Evolutionary conservation across 2,329 filamentous ascomycete genomes (phyloP).

Genomic region (Zymoseptoria passerinii): DNA sequence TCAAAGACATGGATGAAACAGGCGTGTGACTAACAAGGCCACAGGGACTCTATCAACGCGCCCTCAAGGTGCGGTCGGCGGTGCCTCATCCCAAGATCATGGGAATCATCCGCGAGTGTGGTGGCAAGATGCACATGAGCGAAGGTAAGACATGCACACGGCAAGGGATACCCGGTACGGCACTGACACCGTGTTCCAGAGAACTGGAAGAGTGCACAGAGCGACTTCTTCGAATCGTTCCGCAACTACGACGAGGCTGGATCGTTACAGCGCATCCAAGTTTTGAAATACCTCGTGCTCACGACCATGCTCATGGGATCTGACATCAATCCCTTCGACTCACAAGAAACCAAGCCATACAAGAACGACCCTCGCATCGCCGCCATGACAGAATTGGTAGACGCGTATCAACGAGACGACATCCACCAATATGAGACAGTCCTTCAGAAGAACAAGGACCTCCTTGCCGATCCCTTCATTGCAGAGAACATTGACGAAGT

Average conservation of each 20-base stretch:
- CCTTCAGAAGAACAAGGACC: conserved; percentile 76
- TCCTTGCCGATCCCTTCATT: conserved; percentile 88
- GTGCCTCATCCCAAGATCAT: conserved; percentile 98
- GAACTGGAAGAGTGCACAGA: conserved; percentile 96
- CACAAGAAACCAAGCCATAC: conserved; percentile 97
- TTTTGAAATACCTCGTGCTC: conserved; percentile 91
- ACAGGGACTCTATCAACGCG: conserved; percentile 74
- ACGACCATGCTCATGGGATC: conserved; percentile 99
- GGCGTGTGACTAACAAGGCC: conserved; percentile 8
- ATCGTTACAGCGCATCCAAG: conserved; percentile 90
- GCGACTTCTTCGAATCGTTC: conserved; percentile 97
- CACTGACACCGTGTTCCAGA: conserved; percentile 41
- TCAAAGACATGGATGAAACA: conserved; percentile 4
- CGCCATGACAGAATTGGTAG: conserved; percentile 94
- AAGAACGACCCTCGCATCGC: conserved; percentile 90
- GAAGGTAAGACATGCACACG: conserved; percentile 46
- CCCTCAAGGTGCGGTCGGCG: conserved; percentile 86
- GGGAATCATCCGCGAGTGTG: conserved; percentile 97
- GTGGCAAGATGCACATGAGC: conserved; percentile 99
- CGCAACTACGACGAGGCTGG: conserved; percentile 98
- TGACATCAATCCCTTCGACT: conserved; percentile 97
- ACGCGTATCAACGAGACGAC: conserved; percentile 92
- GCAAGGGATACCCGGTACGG: conserved; percentile 18
- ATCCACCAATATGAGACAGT: conserved; percentile 87
- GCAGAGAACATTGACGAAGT: conserved; percentile 99